A percentile compares a stretch with the other conserved stretches of the same genome.
Conservation (phyloP, 2,329 filamentous ascomycete species). For the Cryphonectria naterciae region DNA sequence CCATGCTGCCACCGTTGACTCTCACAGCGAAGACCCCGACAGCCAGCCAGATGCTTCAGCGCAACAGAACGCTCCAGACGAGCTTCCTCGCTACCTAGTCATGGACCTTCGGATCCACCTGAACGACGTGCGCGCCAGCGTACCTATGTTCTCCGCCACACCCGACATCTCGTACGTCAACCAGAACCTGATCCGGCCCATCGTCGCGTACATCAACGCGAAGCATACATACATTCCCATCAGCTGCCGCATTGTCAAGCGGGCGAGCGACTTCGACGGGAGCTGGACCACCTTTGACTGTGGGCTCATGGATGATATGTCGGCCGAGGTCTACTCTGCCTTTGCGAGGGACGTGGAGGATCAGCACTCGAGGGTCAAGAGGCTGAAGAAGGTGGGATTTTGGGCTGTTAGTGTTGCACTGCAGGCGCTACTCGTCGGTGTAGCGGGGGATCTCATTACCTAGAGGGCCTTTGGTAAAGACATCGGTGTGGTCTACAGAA, state of each 20-base stretch:
- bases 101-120: slow-evolving; percentile 95
- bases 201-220: slow-evolving; percentile 97
- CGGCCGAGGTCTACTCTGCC: slow-evolving; percentile 90
- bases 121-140: slow-evolving; percentile 90
- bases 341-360: slow-evolving; percentile 91
- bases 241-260: slow-evolving; percentile 91
- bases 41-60: slow-evolving; percentile 23
- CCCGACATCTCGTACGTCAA: slow-evolving; percentile 93
- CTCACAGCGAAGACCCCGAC: slow-evolving; percentile 5
- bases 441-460: slow-evolving; percentile 76
- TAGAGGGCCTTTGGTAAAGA: neutral
- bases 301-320: slow-evolving; percentile 90
- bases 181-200: slow-evolving; percentile 90
- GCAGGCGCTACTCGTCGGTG: slow-evolving; percentile 91
- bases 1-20: slow-evolving; percentile 15
- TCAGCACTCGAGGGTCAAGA: slow-evolving; percentile 80
- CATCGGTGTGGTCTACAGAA: neutral
- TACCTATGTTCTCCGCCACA: slow-evolving; percentile 78
- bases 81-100: slow-evolving; percentile 79
- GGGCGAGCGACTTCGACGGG: slow-evolving; percentile 86
- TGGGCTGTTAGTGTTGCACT: slow-evolving; percentile 93
- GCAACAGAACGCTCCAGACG: slow-evolving; percentile 39
- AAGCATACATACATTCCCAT: slow-evolving; percentile 95
- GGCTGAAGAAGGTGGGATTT: slow-evolving; percentile 90
- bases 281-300: slow-evolving; percentile 95